Evolutionary conservation across 495 filamentous ascomycete genomes (phyloP).

Genomic region (Aspergillus ellipticus): DNA sequence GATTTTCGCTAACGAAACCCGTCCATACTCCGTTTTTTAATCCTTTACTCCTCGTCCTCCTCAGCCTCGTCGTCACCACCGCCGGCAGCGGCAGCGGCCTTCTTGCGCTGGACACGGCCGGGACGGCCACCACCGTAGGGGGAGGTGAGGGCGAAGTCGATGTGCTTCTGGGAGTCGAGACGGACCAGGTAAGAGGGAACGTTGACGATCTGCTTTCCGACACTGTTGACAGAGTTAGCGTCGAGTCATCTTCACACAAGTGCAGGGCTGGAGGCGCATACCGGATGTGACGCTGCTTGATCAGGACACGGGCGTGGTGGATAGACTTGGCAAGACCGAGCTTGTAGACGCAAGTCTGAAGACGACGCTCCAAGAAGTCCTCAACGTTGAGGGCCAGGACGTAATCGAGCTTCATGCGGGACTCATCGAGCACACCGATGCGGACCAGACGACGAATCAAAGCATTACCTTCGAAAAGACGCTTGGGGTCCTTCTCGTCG

Average conservation of each 20-base stretch:
- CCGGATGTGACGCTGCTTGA: slow-evolving; percentile 98
- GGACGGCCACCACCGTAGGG: slow-evolving; percentile 96
- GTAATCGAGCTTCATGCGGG: slow-evolving; percentile 99
- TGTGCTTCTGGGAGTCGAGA: slow-evolving; percentile 99
- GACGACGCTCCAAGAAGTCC: slow-evolving; percentile 99
- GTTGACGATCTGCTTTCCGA: slow-evolving; percentile 99
- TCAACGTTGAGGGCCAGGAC: slow-evolving; percentile 96
- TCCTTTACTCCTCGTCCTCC: slow-evolving; percentile 78
- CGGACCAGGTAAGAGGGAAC: slow-evolving; percentile 98
- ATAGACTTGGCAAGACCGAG: slow-evolving; percentile 99
- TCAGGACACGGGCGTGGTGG: slow-evolving; percentile 99
- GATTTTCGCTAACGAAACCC: slow-evolving; percentile 42
- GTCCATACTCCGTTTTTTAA: slow-evolving; percentile 34
- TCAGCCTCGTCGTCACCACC: slow-evolving; percentile 82
- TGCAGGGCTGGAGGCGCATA: slow-evolving; percentile 21
- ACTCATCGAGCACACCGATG: slow-evolving; percentile 98
- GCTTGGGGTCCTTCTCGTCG: slow-evolving; percentile 99
- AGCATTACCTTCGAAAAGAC: slow-evolving; percentile 99
- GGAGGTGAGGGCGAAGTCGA: slow-evolving; percentile 96
- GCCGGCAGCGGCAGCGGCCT: slow-evolving; percentile 91
- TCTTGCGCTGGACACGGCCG: slow-evolving; percentile 97
- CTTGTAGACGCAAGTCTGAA: slow-evolving; percentile 99
- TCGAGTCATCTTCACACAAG: not conserved
- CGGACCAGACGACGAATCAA: slow-evolving; percentile 99
- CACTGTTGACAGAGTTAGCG: slow-evolving; percentile 30